Percentiles rank a stretch among this genome's conserved stretches.
phyloP scores from a whole-genome alignment of 176 grass and related monocot genomes.

The Oryza longistaminata region DNA sequence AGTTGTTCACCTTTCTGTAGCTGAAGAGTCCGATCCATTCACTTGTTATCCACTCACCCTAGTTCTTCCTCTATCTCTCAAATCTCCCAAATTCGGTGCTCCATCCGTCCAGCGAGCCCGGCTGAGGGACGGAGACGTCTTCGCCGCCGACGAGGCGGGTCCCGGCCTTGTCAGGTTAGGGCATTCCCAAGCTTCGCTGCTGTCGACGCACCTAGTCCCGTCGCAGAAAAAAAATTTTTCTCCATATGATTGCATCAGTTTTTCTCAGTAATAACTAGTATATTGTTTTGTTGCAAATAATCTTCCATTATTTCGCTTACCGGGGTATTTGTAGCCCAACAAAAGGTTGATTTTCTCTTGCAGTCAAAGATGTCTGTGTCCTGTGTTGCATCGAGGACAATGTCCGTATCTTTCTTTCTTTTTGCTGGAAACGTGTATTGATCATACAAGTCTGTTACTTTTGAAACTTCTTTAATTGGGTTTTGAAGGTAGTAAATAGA shows the following conservation, averaged over 20 bases:
- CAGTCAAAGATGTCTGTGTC: background rate
- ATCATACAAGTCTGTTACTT: background rate
- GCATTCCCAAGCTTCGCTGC: background rate
- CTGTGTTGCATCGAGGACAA: background rate
- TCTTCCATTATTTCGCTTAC: background rate
- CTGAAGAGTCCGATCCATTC: background rate
- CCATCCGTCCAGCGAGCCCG: background rate
- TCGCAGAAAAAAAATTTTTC: too few species aligned
- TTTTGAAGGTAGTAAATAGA: background rate
- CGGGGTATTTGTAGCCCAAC: background rate
- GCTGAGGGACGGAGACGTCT: too few species aligned
- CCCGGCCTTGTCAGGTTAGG: background rate
- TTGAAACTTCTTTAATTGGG: background rate
- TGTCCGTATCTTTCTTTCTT: background rate
- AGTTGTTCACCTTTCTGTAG: too few species aligned
- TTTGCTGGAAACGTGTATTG: background rate
- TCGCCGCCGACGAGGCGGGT: background rate
- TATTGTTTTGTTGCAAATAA: background rate
- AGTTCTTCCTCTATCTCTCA: too few species aligned
- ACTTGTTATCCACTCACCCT: background rate
- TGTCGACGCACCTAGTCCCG: too few species aligned
- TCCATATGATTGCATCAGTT: too few species aligned
- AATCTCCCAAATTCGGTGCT: background rate
- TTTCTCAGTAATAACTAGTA: too few species aligned
- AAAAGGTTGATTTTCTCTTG: background rate